Conservation (phyloP, 768 basidiomycete genomes). For the Termitomyces eurrhizus region DNA sequence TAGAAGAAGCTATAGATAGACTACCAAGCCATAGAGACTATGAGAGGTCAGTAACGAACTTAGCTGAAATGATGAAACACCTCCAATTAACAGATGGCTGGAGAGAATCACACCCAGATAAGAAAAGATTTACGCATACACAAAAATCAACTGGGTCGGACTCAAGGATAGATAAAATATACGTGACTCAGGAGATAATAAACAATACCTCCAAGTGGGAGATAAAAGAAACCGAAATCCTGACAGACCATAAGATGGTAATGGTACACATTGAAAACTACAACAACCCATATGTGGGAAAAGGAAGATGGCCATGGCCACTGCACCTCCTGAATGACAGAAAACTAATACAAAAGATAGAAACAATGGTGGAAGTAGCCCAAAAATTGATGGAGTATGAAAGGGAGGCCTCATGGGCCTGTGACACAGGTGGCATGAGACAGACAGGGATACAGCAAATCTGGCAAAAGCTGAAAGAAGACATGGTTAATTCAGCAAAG, state of each 20-base stretch:
- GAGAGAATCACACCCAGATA: not conserved
- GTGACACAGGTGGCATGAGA: no score
- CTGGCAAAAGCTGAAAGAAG: no score
- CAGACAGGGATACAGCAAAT: no score
- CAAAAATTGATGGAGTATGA: no score
- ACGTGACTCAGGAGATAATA: not conserved
- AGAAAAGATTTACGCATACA: not conserved
- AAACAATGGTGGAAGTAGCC: not conserved
- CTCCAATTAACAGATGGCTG: not conserved
- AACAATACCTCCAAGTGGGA: not conserved
- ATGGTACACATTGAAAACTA: not conserved
- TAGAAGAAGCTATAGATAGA: not conserved
- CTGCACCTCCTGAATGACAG: not conserved
- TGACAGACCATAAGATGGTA: not conserved
- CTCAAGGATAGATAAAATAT: not conserved
- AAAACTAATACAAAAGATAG: not conserved
- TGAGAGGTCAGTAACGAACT: fast-evolving
- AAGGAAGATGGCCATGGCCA: not conserved
- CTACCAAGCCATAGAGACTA: not conserved
- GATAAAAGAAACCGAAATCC: not conserved
- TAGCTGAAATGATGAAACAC: not conserved
- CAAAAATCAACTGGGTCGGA: not conserved
- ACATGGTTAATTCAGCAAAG: no score
- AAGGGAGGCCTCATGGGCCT: no score
- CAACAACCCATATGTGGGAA: not conserved